Evolutionary conservation across 139 green algal species (phyloP), one percentile per base, ranked within the genome.

Genomic region (Volvox africanus): DNA sequence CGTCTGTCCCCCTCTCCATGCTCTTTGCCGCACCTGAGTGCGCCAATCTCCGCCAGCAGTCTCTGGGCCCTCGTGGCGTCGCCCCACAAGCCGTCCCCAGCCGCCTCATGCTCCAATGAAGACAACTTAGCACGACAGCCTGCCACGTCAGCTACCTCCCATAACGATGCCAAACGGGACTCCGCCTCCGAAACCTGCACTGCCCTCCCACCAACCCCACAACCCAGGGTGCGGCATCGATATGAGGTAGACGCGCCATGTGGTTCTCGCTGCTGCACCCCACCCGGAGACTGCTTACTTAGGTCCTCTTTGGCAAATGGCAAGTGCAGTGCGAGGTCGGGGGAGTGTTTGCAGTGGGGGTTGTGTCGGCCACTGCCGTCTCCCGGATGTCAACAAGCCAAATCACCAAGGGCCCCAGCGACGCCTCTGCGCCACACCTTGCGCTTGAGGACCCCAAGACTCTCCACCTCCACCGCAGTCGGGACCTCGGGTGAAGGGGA

Each of bases 21-120:
- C 78, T 55, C 75, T 35, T 35, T 28, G 69, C 50, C 55, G 18
- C 80, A 75, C 32, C 89, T 84, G 2, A 95, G 86, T 19, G 20
- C 55, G 13, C 71, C 86, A 71, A 94, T 91, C 21, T 89, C 86
- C 26, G 76, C 36, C 61, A 98, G 82, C 44, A 98, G 76, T 17
- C 71, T 65, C 61, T 96, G 90, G 20, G 96, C 97, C 12, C 82
- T 78, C 0, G 62, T 86, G 1, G 93, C 89, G 16, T 97, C 89
- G 61, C 97, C 97, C 97, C 97, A 99, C 69, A 99, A 87, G 0
- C 37, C 88, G 2, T 83, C 86, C n/a, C 88, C 90, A 0, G 87
- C 18, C 6, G 73, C 87, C 9, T 94, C 75, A n/a, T 89, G 26
- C 90, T 97, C 95, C 88, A 97, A 89, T 19, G 93, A 84, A 1